phyloP scores from a whole-genome alignment of 257 asterid species.

The Przewalskia tangutica region DNA sequence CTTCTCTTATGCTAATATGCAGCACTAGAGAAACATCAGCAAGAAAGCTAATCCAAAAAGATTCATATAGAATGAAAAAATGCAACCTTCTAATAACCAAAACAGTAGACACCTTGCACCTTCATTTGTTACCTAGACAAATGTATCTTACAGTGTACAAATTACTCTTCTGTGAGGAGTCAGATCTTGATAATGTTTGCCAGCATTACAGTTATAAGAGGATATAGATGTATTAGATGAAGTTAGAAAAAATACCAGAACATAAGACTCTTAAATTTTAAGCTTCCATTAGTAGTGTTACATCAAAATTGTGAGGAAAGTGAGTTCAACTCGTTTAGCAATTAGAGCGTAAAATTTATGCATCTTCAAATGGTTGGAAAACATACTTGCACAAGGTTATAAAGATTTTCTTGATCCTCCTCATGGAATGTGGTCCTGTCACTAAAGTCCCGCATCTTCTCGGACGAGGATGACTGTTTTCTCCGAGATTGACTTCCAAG shows the following conservation, averaged over 20 bases:
- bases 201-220: background rate
- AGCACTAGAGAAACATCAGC: background rate
- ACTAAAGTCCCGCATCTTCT: slow-evolving; percentile 18
- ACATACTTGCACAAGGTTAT: slow-evolving; percentile 75
- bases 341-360: background rate
- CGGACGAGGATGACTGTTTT: slow-evolving; percentile 31
- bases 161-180: background rate
- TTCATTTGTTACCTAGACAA: background rate
- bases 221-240: background rate
- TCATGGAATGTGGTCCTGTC: slow-evolving; percentile 56
- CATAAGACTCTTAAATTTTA: background rate
- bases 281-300: background rate
- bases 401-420: slow-evolving; percentile 92
- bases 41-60: background rate
- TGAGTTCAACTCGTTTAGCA: background rate
- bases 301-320: background rate
- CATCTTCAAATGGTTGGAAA: background rate
- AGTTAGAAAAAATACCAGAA: background rate
- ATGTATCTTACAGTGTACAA: background rate
- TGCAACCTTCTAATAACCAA: background rate
- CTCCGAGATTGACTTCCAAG: slow-evolving; percentile 75
- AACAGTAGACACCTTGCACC: background rate
- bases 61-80: background rate
- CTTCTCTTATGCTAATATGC: background rate
- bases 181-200: background rate